Conservation (phyloP, 306 rosid species). For the Vicia faba region DNA sequence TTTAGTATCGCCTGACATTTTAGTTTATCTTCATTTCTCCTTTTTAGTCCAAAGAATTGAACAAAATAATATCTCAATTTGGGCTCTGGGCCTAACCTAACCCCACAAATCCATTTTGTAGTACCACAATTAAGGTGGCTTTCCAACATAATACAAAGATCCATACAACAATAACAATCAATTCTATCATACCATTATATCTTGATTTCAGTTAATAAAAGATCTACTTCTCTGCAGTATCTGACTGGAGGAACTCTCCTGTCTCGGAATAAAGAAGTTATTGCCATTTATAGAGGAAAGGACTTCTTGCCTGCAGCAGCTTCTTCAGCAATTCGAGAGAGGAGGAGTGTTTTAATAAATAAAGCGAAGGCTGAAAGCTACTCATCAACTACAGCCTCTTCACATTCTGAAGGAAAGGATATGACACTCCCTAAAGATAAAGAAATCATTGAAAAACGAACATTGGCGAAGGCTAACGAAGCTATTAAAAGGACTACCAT, state of each 20-base stretch:
- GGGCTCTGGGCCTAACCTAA: not conserved
- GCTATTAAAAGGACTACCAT: constrained; percentile 61
- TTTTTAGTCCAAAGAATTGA: no score
- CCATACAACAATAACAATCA: not conserved
- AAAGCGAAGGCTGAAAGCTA: constrained; percentile 42
- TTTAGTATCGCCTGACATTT: no score
- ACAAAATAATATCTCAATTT: no score
- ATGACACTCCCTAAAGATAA: constrained; percentile 40
- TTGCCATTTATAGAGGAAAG: constrained; percentile 84
- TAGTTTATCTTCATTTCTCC: no score
- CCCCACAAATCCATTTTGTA: not conserved
- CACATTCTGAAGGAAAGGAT: constrained; percentile 41
- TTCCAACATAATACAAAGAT: constrained; percentile 1
- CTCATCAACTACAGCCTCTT: constrained; percentile 32
- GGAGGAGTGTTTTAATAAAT: constrained; percentile 51
- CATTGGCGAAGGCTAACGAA: constrained; percentile 47
- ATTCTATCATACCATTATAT: constrained; percentile 6
- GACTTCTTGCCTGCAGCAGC: constrained; percentile 84
- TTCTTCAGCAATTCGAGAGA: constrained; percentile 82
- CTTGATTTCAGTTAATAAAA: constrained; percentile 22
- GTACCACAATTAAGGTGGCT: not conserved
- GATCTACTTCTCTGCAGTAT: constrained; percentile 54
- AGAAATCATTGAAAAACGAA: constrained; percentile 37
- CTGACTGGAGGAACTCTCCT: constrained; percentile 90
- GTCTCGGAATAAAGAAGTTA: constrained; percentile 79